Evolutionary conservation across 768 basidiomycete genomes (phyloP).

Genomic region (Lactarius quietus): DNA sequence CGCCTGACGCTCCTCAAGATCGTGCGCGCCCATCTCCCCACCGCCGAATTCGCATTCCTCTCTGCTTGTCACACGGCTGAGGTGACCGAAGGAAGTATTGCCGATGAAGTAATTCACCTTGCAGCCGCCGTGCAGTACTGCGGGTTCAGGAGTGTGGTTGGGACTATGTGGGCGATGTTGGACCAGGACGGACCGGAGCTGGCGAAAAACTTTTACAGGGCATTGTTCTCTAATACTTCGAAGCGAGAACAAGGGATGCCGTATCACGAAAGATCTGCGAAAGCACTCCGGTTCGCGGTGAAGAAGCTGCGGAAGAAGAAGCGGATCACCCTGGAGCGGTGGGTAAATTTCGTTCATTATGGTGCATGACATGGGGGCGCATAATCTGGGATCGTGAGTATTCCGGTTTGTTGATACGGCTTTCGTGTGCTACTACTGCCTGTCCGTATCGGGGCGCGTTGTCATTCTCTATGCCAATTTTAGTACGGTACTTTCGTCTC

Average conservation of each 20-base stretch:
- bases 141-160: slow-evolving; percentile 9
- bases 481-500: too few species aligned
- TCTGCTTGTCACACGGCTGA: slow-evolving; percentile 1
- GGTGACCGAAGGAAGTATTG: background rate
- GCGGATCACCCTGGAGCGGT: background rate
- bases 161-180: slow-evolving; percentile 7
- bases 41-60: background rate
- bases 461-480: too few species aligned
- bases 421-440: background rate
- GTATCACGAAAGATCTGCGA: background rate
- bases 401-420: background rate
- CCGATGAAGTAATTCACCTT: slow-evolving; percentile 18
- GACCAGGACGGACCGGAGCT: background rate
- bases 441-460: too few species aligned
- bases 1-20: background rate
- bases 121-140: slow-evolving; percentile 19
- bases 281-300: background rate
- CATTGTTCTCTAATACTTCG: background rate
- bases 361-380: background rate
- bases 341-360: background rate
- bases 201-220: background rate
- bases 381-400: too few species aligned
- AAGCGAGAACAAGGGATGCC: background rate
- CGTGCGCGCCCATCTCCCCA: background rate
- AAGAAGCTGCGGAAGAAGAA: background rate